Conservation (phyloP, 2,329 filamentous ascomycete genomes). For the Neodidymelliopsis sp. region DNA sequence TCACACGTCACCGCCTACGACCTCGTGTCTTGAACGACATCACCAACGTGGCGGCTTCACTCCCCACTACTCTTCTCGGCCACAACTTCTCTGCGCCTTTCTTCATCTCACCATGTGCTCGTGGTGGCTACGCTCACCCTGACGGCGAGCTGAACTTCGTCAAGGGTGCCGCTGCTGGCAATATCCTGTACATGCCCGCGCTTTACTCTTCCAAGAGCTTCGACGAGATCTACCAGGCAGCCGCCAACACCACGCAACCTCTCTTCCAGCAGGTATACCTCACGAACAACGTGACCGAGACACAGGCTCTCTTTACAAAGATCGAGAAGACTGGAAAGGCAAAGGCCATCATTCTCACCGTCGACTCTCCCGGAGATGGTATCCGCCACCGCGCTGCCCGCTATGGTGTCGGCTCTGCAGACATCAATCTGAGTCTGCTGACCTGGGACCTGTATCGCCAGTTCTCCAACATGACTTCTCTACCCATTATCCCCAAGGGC, state of each 20-base stretch:
- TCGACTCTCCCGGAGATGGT: slow-evolving; percentile 52
- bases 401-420: slow-evolving; percentile 42
- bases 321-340: slow-evolving; percentile 44
- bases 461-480: slow-evolving; percentile 46
- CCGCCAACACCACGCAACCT: slow-evolving; percentile 38
- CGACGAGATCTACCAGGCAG: slow-evolving; percentile 41
- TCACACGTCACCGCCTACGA: slow-evolving; percentile 57
- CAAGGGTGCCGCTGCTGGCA: slow-evolving; percentile 56
- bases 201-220: slow-evolving; percentile 47
- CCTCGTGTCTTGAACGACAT: slow-evolving; percentile 62
- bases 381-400: slow-evolving; percentile 48
- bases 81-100: slow-evolving; percentile 63
- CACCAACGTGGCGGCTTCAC: slow-evolving; percentile 44
- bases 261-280: slow-evolving; percentile 54
- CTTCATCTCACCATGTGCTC: slow-evolving; percentile 59
- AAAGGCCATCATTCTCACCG: slow-evolving; percentile 52
- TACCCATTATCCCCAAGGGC: slow-evolving; percentile 52
- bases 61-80: slow-evolving; percentile 60
- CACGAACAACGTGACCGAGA: slow-evolving; percentile 40
- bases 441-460: slow-evolving; percentile 48
- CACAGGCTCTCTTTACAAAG: slow-evolving; percentile 40
- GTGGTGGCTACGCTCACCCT: slow-evolving; percentile 53
- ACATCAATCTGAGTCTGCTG: slow-evolving; percentile 39
- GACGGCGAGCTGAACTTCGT: slow-evolving; percentile 61
- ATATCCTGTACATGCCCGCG: slow-evolving; percentile 60